Evolutionary conservation across 371 early-diverging fungal genomes (phyloP).

Genomic region (Funneliformis caledonium): DNA sequence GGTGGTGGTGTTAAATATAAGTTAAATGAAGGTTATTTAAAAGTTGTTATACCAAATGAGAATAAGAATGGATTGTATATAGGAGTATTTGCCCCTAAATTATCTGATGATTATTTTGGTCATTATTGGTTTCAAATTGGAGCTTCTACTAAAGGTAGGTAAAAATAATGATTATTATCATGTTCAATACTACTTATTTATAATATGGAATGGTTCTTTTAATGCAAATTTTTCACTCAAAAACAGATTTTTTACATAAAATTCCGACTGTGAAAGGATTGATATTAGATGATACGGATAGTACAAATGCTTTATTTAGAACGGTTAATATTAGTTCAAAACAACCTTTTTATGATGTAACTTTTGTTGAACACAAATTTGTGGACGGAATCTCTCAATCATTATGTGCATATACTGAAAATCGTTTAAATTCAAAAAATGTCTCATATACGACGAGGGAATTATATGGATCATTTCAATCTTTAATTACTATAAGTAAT

Average conservation of each 20-base stretch:
- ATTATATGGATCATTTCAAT: neutral
- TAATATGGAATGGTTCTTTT: neutral
- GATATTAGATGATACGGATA: constrained; percentile 9
- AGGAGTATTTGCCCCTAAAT: constrained; percentile 13
- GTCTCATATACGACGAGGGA: no score
- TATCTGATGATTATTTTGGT: neutral
- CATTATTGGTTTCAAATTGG: constrained; percentile 19
- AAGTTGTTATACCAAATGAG: neutral
- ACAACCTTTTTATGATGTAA: neutral
- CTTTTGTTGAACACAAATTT: neutral
- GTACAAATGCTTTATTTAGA: constrained; percentile 7
- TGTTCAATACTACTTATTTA: neutral
- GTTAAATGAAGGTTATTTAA: neutral
- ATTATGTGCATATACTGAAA: neutral
- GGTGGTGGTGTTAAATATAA: neutral
- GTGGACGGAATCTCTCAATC: neutral
- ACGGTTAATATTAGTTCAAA: neutral
- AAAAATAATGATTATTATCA: neutral
- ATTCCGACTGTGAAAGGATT: neutral
- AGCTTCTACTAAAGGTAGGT: neutral
- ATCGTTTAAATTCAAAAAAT: no score
- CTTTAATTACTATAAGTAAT: neutral
- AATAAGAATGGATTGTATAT: neutral
- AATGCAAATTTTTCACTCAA: neutral
- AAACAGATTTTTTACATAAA: neutral